A percentile compares a stretch with the other conserved stretches of the same genome.
These are phyloP conservation scores for Coniella lustricola DNA, from an alignment of 2,329 filamentous ascomycete species.

Conservation along the genomic window DNA sequence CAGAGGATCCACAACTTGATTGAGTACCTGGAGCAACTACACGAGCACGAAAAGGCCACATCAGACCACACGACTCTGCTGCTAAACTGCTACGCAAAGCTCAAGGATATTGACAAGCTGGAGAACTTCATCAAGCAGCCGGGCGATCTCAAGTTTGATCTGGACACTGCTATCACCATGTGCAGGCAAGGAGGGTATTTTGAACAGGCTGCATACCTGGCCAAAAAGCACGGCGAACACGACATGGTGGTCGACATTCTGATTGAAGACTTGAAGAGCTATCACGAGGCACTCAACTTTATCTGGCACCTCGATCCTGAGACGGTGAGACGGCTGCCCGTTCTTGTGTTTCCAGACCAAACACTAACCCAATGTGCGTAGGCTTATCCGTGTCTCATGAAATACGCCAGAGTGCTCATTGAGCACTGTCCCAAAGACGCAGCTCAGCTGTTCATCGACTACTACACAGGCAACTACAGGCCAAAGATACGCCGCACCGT, in stretches of 20 bases:
- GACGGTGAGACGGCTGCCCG: constrained; percentile 43
- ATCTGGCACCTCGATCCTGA: constrained; percentile 82
- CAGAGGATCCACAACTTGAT: constrained; percentile 97
- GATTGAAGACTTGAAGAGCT: constrained; percentile 90
- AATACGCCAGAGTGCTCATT: constrained; percentile 85
- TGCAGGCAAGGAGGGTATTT: constrained; percentile 95
- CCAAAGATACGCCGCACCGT: constrained; percentile 56
- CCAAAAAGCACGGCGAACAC: constrained; percentile 87
- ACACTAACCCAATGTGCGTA: constrained; percentile 33
- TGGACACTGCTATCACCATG: constrained; percentile 96
- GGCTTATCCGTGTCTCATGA: constrained; percentile 86
- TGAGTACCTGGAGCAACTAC: constrained; percentile 91
- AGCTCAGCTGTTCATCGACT: constrained; percentile 85
- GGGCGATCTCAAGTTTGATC: constrained; percentile 88
- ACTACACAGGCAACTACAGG: constrained; percentile 80
- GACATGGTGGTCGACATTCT: constrained; percentile 92
- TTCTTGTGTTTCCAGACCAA: too few relatives aligned
- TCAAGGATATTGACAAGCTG: constrained; percentile 94
- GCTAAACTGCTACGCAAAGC: constrained; percentile 93
- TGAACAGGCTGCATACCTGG: constrained; percentile 92
- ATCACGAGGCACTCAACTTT: constrained; percentile 80
- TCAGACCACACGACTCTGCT: constrained; percentile 92
- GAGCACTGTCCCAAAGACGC: constrained; percentile 78
- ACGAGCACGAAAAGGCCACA: constrained; percentile 88
- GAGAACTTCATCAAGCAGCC: constrained; percentile 96